These are phyloP conservation scores for Rhododendron henanense DNA, from an alignment of 148 eudicot species.

Conservation along the genomic window DNA sequence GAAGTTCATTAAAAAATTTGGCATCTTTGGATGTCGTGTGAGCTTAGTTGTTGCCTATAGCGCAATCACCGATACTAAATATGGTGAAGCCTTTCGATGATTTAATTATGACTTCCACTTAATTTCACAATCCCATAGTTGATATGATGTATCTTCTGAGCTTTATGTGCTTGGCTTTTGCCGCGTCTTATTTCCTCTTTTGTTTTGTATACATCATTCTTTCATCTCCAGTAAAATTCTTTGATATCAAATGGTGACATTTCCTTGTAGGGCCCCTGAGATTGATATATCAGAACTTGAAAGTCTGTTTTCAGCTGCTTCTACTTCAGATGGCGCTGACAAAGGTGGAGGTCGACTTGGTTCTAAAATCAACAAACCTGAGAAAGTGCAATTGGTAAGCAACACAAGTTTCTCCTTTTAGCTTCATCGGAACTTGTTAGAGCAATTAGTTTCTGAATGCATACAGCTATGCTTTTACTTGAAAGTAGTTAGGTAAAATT, in stretches of 20 bases:
- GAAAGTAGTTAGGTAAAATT: neutral
- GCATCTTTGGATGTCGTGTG: neutral
- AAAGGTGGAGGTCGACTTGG: constrained; percentile 72
- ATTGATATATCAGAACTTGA: constrained; percentile 96
- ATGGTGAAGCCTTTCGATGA: neutral
- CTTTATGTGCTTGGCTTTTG: neutral
- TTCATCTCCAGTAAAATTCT: constrained; percentile 10
- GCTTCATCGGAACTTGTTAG: neutral
- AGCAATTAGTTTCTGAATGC: neutral
- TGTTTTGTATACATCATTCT: neutral
- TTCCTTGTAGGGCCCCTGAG: constrained; percentile 81
- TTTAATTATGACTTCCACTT: constrained; percentile 7
- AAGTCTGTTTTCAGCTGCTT: constrained; percentile 81
- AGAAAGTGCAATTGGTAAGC: constrained; percentile 94
- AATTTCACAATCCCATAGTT: constrained; percentile 3
- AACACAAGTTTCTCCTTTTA: constrained; percentile 3
- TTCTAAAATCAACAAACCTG: constrained; percentile 76
- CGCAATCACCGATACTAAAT: neutral
- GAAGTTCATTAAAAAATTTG: neutral
- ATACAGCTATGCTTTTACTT: neutral
- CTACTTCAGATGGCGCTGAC: constrained; percentile 56
- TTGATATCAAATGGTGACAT: constrained; percentile 21
- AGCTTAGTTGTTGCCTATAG: neutral
- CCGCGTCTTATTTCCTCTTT: neutral
- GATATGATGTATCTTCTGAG: neutral